Evolutionary conservation across 2,329 filamentous ascomycete genomes (phyloP).

Genomic region (Endothia cerciana): DNA sequence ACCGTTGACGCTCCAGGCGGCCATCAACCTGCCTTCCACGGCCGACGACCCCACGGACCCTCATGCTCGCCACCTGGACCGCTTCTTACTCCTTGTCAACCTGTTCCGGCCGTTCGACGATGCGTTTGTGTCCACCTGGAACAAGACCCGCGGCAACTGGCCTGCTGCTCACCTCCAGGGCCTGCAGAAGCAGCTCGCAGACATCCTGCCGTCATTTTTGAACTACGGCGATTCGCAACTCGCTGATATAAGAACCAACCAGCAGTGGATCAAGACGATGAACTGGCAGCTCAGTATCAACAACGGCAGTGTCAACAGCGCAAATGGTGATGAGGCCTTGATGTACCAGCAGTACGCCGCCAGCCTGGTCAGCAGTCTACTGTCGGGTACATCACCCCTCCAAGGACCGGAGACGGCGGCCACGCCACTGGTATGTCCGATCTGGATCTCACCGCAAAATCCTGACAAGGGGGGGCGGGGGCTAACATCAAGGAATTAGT

Average conservation of each 20-base stretch:
- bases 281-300: slow-evolving; percentile 65
- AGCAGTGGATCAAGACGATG: slow-evolving; percentile 68
- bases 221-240: slow-evolving; percentile 57
- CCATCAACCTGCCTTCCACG: slow-evolving; percentile 66
- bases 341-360: slow-evolving; percentile 68
- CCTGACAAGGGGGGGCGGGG: neutral
- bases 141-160: slow-evolving; percentile 63
- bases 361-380: slow-evolving; percentile 64
- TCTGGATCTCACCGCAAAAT: slow-evolving; percentile 12
- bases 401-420: slow-evolving; percentile 76
- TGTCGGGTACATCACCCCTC: slow-evolving; percentile 72
- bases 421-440: slow-evolving; percentile 66
- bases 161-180: slow-evolving; percentile 58
- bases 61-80: slow-evolving; percentile 54
- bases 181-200: slow-evolving; percentile 66
- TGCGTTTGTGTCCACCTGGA: slow-evolving; percentile 66
- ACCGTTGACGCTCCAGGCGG: slow-evolving; percentile 71
- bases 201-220: slow-evolving; percentile 56
- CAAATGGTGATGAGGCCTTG: slow-evolving; percentile 51
- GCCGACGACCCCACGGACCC: slow-evolving; percentile 63
- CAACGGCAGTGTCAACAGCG: slow-evolving; percentile 55
- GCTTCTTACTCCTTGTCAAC: slow-evolving; percentile 63
- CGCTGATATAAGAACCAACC: slow-evolving; percentile 60
- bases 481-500: slow-evolving; percentile 45
- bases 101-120: slow-evolving; percentile 71